phyloP scores from a whole-genome alignment of 2,329 filamentous ascomycete species.

The Apiospora malaysiana region DNA sequence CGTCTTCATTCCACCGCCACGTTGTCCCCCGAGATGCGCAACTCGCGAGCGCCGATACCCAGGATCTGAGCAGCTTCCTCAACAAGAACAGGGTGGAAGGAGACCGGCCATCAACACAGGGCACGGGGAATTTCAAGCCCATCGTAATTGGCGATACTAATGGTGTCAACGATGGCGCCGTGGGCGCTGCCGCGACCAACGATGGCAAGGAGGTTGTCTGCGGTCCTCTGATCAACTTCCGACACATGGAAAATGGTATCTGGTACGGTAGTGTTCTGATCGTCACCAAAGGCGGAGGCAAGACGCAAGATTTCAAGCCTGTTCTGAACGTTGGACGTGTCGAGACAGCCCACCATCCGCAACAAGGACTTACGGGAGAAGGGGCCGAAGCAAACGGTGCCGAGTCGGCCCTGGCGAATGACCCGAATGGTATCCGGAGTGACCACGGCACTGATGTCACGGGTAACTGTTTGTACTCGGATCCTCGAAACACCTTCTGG shows the following conservation, averaged over 20 bases:
- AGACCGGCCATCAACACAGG: constrained; percentile 37
- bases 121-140: constrained; percentile 50
- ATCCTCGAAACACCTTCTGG: constrained; percentile 84
- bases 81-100: constrained; percentile 60
- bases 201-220: constrained; percentile 68
- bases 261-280: constrained; percentile 90
- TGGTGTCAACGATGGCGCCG: constrained; percentile 39
- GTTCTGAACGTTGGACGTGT: constrained; percentile 59
- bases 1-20: constrained; percentile 57
- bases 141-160: constrained; percentile 53
- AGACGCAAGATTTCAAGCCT: constrained; percentile 63
- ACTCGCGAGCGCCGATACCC: constrained; percentile 45
- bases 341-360: constrained; percentile 31
- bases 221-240: constrained; percentile 80
- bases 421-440: constrained; percentile 50
- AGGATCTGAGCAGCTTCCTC: constrained; percentile 61
- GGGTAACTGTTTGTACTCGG: constrained; percentile 68
- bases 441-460: constrained; percentile 50
- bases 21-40: constrained; percentile 53
- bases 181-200: constrained; percentile 26
- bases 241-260: constrained; percentile 68
- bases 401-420: constrained; percentile 36
- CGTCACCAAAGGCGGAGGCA: constrained; percentile 75
- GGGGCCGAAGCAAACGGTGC: constrained; percentile 39
- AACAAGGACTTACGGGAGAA: constrained; percentile 37